Evolutionary conservation across 2,329 filamentous ascomycete species (phyloP).

Genomic region (Proliferodiscus dingleyae): DNA sequence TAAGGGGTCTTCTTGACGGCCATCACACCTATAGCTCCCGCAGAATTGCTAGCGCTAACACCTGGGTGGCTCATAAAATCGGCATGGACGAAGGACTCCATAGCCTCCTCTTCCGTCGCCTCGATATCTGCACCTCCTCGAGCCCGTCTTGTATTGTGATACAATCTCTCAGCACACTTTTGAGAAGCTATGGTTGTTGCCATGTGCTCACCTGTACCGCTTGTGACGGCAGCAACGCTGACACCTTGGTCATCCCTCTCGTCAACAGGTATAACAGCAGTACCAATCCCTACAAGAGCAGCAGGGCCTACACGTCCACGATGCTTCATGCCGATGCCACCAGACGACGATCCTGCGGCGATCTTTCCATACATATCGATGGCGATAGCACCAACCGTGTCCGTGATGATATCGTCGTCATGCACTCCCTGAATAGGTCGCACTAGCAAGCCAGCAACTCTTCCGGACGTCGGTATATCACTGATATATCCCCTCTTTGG

Average conservation of each 20-base stretch:
- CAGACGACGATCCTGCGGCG: conserved; percentile 91
- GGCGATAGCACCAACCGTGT: conserved; percentile 94
- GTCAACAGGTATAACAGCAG: conserved; percentile 77
- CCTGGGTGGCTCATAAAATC: conserved; percentile 93
- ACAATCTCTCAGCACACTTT: conserved; percentile 80
- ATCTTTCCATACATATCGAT: conserved; percentile 83
- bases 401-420: conserved; percentile 65
- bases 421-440: conserved; percentile 1
- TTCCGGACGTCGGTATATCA: conserved; percentile 13
- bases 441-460: conserved; percentile 16
- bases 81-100: conserved; percentile 72
- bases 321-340: conserved; percentile 98
- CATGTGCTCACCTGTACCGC: conserved; percentile 97
- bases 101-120: conserved; percentile 71
- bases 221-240: conserved; percentile 79
- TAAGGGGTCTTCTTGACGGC: conserved; percentile 76
- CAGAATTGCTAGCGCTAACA: conserved; percentile 71
- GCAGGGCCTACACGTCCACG: conserved; percentile 86
- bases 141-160: conserved; percentile 59
- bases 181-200: conserved; percentile 88
- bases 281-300: conserved; percentile 86
- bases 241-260: conserved; percentile 62
- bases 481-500: conserved; percentile 12
- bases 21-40: conserved; percentile 87
- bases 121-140: conserved; percentile 56